Percentiles rank a stretch among this genome's conserved stretches.
Conservation (phyloP, 2,329 filamentous ascomycete genomes). For the Graphiopsis chlorocephala region DNA sequence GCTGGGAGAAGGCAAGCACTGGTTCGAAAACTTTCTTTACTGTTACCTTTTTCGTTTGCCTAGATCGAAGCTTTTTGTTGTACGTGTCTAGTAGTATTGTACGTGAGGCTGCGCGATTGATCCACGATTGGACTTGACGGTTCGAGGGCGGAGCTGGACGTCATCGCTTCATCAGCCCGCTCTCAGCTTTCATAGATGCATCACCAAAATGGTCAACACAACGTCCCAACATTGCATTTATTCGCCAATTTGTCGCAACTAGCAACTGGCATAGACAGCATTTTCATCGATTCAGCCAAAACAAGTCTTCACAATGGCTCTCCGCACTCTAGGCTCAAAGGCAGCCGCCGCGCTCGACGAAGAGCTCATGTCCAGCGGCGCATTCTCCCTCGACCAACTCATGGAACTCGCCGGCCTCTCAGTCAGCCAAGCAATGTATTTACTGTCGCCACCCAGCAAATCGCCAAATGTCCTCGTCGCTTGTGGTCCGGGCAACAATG, state of each 20-base stretch:
- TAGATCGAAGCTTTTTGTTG: not conserved
- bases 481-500: constrained; percentile 78
- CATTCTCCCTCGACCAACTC: constrained; percentile 91
- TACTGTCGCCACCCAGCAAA: constrained; percentile 70
- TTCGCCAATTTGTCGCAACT: not conserved
- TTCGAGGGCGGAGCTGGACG: not conserved
- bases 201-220: not conserved
- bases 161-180: constrained; percentile 13
- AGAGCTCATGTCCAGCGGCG: constrained; percentile 85
- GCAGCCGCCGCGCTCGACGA: constrained; percentile 85
- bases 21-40: not conserved
- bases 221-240: not conserved
- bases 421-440: constrained; percentile 88
- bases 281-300: not conserved
- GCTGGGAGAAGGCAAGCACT: not conserved
- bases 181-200: not conserved
- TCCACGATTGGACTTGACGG: no score
- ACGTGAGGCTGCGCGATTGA: not conserved
- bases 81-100: no score
- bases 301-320: constrained; percentile 21
- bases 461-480: constrained; percentile 77
- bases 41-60: not conserved
- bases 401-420: constrained; percentile 96
- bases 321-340: constrained; percentile 72
- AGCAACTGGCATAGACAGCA: not conserved